phyloP scores from a whole-genome alignment of 352 stramenopile species.

The Phytophthora fragariae region DNA sequence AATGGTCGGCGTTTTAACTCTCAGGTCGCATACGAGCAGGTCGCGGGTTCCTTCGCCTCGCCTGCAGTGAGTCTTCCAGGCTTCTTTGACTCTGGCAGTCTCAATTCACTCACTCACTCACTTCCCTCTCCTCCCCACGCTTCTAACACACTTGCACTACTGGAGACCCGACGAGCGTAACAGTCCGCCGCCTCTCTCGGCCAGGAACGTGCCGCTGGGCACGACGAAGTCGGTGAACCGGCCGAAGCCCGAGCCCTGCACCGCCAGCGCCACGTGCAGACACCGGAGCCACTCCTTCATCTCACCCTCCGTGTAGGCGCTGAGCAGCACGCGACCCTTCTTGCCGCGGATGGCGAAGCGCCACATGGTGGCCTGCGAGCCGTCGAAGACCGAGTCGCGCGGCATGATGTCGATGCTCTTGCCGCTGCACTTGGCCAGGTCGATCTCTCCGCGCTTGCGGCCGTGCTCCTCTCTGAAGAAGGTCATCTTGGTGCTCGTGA shows the following conservation, averaged over 20 bases:
- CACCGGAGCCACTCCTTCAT: constrained; percentile 89
- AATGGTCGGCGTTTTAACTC: constrained; percentile 42
- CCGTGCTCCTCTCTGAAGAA: constrained; percentile 82
- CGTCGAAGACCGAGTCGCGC: constrained; percentile 80
- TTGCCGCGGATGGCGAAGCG: constrained; percentile 78
- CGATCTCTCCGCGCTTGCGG: constrained; percentile 71
- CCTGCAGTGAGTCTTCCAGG: constrained; percentile 10
- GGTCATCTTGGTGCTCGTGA: constrained; percentile 72
- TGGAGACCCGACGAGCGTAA: constrained; percentile 59
- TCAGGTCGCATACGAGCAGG: constrained; percentile 28
- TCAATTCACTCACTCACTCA: constrained; percentile 22
- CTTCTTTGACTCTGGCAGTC: not conserved
- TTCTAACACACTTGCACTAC: constrained; percentile 36
- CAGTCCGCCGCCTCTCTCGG: constrained; percentile 58
- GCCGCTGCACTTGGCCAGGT: constrained; percentile 66
- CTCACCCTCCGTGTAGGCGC: constrained; percentile 80
- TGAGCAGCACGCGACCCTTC: constrained; percentile 69
- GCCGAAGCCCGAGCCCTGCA: constrained; percentile 52
- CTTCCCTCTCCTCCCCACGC: not conserved
- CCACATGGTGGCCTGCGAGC: constrained; percentile 81
- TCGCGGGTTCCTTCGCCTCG: constrained; percentile 25
- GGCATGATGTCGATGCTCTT: constrained; percentile 89
- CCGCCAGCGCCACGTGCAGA: constrained; percentile 75
- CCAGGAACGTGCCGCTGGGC: constrained; percentile 71
- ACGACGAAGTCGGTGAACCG: constrained; percentile 79